Conservation (phyloP, 2,329 filamentous ascomycete genomes). For the Monosporascus sp. region DNA sequence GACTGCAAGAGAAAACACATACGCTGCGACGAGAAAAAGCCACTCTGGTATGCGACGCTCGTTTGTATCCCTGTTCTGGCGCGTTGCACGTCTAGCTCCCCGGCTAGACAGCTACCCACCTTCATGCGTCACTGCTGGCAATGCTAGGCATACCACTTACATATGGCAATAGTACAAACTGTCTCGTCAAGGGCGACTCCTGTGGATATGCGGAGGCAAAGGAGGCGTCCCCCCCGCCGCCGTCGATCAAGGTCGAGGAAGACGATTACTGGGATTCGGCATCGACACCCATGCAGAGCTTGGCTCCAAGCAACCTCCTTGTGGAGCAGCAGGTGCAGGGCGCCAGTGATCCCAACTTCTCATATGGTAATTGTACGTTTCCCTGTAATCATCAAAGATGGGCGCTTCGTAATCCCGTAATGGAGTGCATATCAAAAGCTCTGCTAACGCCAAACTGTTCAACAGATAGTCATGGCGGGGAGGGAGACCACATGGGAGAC, state of each 20-base stretch:
- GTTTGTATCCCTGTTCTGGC: slow-evolving; percentile 1
- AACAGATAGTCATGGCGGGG: not conserved
- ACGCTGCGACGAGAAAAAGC: slow-evolving; percentile 21
- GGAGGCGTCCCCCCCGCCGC: slow-evolving; percentile 4
- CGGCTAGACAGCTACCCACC: not conserved
- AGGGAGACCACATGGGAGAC: not conserved
- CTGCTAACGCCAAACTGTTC: not conserved
- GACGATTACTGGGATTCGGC: not conserved
- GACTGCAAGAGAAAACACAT: slow-evolving; percentile 21
- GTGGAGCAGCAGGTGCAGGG: not conserved
- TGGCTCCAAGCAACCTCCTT: not conserved
- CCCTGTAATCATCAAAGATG: not conserved
- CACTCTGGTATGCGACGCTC: slow-evolving; percentile 18
- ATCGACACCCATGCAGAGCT: not conserved
- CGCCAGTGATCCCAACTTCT: not conserved
- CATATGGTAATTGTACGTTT: not conserved
- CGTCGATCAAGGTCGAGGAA: not conserved
- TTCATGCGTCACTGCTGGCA: not conserved
- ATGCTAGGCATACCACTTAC: slow-evolving; percentile 1
- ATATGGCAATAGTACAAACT: slow-evolving; percentile 15
- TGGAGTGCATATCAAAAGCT: not conserved
- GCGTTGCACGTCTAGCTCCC: not conserved
- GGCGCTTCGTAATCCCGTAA: no score
- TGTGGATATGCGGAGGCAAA: slow-evolving; percentile 17
- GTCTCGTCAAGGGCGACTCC: slow-evolving; percentile 19